Evolutionary conservation across 257 asterid species (phyloP), one percentile per base, ranked within the genome.

Genomic region (Scutellaria galericulata): DNA sequence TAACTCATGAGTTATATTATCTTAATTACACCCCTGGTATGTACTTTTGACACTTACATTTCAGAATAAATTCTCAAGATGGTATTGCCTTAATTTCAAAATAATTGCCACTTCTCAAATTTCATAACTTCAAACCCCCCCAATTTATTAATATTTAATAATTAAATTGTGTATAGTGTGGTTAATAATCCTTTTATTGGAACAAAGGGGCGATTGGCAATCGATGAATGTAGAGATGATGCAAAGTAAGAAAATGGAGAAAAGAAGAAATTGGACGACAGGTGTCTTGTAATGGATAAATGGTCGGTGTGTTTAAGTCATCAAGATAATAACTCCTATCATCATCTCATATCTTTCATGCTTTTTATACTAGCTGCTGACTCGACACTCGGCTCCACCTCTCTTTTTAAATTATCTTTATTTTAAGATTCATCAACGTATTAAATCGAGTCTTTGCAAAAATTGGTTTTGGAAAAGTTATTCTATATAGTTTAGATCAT

Each of bases 181-280:
- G 15, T 11, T 35, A 56, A 66, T 42, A 22, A 18, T 20, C 56
- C 44, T 22, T 71, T 60, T 52, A 18, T 18, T 18, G 18, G 18
- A 18, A 18, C 18, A 18, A 18, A 18, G 18, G 18, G 18, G 18
- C 18, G 9, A 46, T 59, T 41, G 63, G 73, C 8, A 47, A 58
- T 62, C 18, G 61, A 69, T 79, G 77, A 57, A 56, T 14, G 59
- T 48, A 67, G 48, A 73, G 75, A 79, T 65, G 75, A 76, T 24
- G 58, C 60, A 1, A 18, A 37, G 9, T 71, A 56, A 61, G 24
- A 14, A 71, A 77, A 61, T 3, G 5, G 44, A 2, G 18, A 73
- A 66, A 63, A 11, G 42, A 57, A 42, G 62, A 59, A 68, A 58
- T 4, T 65, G 64, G 76, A 67, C 60, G 76, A 67, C 60, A 77